A percentile compares a stretch with the other conserved stretches of the same genome.
phyloP scores from a whole-genome alignment of 148 eudicot species.

The Spergularia bocconei region DNA sequence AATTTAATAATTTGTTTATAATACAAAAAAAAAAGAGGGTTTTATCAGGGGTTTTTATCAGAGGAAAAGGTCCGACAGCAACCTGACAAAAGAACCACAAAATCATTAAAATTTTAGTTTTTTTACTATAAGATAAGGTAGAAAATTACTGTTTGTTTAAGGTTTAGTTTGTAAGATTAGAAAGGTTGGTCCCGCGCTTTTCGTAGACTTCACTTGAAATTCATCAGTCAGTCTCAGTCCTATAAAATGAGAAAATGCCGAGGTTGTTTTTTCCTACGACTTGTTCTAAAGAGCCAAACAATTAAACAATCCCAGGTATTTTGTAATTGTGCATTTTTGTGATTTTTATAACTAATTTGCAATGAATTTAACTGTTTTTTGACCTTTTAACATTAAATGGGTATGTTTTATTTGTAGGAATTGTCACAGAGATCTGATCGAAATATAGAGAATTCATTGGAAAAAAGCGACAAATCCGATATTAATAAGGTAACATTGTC shows the following conservation, averaged over 20 bases:
- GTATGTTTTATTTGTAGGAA: constrained; percentile 2
- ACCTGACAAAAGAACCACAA: constrained; percentile 11
- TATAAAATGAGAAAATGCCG: constrained; percentile 36
- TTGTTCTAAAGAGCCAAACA: constrained; percentile 19
- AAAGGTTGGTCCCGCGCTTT: constrained; percentile 37
- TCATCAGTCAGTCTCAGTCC: not conserved
- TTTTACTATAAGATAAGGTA: not conserved
- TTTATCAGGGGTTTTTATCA: not conserved
- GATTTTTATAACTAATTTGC: constrained; percentile 7
- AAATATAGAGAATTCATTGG: constrained; percentile 38
- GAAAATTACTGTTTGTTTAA: not conserved
- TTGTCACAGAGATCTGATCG: constrained; percentile 25
- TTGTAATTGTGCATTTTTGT: not conserved
- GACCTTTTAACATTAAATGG: not conserved
- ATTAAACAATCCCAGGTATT: constrained; percentile 14
- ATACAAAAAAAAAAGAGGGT: not conserved
- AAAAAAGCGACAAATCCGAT: constrained; percentile 19
- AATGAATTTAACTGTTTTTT: not conserved
- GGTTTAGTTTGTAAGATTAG: constrained; percentile 28
- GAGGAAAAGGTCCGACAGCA: not conserved
- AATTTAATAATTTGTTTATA: too few relatives aligned
- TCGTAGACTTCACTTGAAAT: constrained; percentile 39
- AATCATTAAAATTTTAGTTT: not conserved
- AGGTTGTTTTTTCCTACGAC: constrained; percentile 35
- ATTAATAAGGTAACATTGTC: constrained; percentile 29